A percentile compares a stretch with the other conserved stretches of the same genome.
phyloP scores from a whole-genome alignment of 2,329 filamentous ascomycete species.

The Aspergillus pseudotamarii region DNA sequence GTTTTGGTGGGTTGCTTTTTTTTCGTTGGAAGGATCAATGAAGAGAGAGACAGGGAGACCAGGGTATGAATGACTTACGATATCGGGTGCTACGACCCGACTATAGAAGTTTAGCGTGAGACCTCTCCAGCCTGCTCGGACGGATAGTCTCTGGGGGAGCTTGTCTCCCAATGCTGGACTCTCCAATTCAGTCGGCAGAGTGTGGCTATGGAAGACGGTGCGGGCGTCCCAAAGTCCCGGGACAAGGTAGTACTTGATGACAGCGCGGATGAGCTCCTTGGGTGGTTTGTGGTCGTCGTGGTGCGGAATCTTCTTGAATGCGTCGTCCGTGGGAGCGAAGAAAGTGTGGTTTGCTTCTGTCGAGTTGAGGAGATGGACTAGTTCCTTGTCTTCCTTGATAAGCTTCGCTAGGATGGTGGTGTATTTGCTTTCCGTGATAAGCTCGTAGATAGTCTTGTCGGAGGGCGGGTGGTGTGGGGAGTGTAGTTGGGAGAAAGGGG shows the following conservation, averaged over 20 bases:
- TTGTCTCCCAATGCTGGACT: conserved; percentile 63
- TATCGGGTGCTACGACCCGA: conserved; percentile 69
- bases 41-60: too few relatives aligned
- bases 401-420: conserved; percentile 76
- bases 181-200: conserved; percentile 69
- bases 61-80: conserved; percentile 52
- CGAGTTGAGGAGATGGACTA: conserved; percentile 74
- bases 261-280: conserved; percentile 69
- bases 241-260: conserved; percentile 76
- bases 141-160: conserved; percentile 69
- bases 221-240: conserved; percentile 67
- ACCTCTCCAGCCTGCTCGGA: conserved; percentile 64
- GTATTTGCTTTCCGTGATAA: conserved; percentile 74
- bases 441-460: conserved; percentile 76
- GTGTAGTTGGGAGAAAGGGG: background rate
- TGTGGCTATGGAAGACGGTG: conserved; percentile 69
- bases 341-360: conserved; percentile 76
- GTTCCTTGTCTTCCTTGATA: conserved; percentile 71
- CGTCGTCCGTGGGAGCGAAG: conserved; percentile 76
- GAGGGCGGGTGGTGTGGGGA: conserved; percentile 45
- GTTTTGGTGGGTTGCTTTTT: background rate
- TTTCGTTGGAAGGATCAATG: too few relatives aligned
- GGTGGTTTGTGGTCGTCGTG: conserved; percentile 58
- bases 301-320: conserved; percentile 67
- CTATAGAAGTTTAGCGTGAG: conserved; percentile 77